These are phyloP conservation scores for Chenopodium berlandieri DNA, from an alignment of 148 eudicot genomes.

Conservation along the genomic window DNA sequence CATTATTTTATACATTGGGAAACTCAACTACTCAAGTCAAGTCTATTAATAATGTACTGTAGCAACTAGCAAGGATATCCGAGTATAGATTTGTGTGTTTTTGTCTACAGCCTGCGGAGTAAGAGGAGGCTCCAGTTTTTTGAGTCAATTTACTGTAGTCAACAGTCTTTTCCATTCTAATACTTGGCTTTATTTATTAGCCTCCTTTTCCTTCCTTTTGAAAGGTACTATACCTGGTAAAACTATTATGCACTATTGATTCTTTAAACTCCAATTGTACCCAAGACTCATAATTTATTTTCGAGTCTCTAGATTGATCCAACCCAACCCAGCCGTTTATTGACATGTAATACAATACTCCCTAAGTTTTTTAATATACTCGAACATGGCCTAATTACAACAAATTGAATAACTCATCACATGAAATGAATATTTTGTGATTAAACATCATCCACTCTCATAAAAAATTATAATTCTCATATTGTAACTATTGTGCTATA, in stretches of 20 bases:
- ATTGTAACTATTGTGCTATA: neutral
- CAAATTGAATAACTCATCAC: no score
- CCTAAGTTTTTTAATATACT: no score
- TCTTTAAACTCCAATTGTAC: no score
- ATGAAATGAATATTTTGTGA: no score
- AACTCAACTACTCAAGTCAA: neutral
- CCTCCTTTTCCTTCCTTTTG: neutral
- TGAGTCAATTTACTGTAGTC: constrained; percentile 19
- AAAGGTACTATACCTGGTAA: no score
- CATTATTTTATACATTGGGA: constrained; percentile 10
- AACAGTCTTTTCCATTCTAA: constrained; percentile 9
- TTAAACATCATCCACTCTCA: neutral
- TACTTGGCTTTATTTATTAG: constrained; percentile 3
- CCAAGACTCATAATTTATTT: no score
- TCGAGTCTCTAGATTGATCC: no score
- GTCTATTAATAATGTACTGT: no score
- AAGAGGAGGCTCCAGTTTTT: constrained; percentile 14
- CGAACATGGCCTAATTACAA: no score
- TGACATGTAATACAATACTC: no score
- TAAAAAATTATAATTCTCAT: neutral
- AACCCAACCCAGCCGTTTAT: no score
- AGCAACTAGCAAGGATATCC: neutral
- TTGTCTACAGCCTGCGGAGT: constrained; percentile 14
- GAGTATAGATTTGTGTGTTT: neutral
- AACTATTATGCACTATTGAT: neutral